phyloP scores from a whole-genome alignment of 2,329 filamentous ascomycete genomes.

The Ophiognomonia clavigignenti-juglandacearum region DNA sequence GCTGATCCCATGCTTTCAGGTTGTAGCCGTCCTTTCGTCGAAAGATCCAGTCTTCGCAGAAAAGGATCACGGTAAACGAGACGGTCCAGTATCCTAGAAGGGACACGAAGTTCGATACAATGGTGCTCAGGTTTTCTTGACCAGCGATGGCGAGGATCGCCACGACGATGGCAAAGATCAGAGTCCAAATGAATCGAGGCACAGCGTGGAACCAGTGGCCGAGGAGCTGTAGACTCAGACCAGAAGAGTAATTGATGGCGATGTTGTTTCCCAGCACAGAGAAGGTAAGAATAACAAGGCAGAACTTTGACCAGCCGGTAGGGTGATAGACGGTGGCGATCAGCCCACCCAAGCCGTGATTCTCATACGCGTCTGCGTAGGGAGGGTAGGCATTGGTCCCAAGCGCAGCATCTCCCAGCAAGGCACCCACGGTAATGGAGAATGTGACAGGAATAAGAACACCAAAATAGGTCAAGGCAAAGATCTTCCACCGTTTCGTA shows the following conservation, averaged over 20 bases:
- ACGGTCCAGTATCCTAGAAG: not conserved
- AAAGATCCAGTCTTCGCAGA: not conserved
- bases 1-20: not conserved
- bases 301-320: not conserved
- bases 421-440: not conserved
- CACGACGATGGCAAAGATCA: not conserved
- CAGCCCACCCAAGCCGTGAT: not conserved
- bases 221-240: not conserved
- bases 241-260: not conserved
- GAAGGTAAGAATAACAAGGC: not conserved
- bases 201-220: not conserved
- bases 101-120: not conserved
- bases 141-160: not conserved
- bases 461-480: not conserved
- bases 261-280: not conserved
- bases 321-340: not conserved
- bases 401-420: not conserved
- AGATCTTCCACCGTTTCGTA: not conserved
- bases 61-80: not conserved
- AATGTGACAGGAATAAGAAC: not conserved
- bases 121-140: not conserved
- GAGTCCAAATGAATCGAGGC: not conserved
- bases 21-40: not conserved
- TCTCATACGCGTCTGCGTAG: not conserved
- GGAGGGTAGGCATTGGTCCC: not conserved